Conservation (phyloP, 176 grass and related monocot species). For the Pontederia paniculata region DNA sequence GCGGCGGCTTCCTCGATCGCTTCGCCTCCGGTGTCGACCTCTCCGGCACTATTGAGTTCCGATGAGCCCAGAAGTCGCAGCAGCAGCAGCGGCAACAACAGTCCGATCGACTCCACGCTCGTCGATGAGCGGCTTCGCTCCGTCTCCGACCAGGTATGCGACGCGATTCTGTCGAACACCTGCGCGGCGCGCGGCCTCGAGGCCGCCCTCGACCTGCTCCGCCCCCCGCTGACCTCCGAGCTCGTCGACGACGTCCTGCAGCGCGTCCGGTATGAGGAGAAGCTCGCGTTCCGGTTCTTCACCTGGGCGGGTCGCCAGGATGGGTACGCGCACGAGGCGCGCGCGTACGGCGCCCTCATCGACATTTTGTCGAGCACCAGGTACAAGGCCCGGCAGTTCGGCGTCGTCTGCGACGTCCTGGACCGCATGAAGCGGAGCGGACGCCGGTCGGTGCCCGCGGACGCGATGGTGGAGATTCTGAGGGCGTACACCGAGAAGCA, state of each 20-base stretch:
- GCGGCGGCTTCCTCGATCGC: no score
- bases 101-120: no score
- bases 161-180: no score
- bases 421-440: slow-evolving; percentile 75
- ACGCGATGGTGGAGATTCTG: slow-evolving; percentile 45
- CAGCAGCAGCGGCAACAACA: no score
- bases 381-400: slow-evolving; percentile 76
- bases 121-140: no score
- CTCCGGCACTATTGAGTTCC: no score
- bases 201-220: slow-evolving; percentile 25
- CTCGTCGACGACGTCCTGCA: slow-evolving; percentile 56
- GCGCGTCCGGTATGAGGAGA: slow-evolving; percentile 77
- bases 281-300: slow-evolving; percentile 84
- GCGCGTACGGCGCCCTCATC: slow-evolving; percentile 69
- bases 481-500: slow-evolving; percentile 57
- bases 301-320: slow-evolving; percentile 48
- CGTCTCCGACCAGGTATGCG: no score
- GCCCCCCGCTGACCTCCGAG: slow-evolving; percentile 40
- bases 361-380: slow-evolving; percentile 79
- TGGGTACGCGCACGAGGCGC: slow-evolving; percentile 46
- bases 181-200: not conserved
- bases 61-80: no score
- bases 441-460: slow-evolving; percentile 39
- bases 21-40: no score
- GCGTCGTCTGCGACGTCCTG: slow-evolving; percentile 68